Evolutionary conservation across 345 rosid genomes (phyloP).

Genomic region (Rhodomyrtus tomentosa): DNA sequence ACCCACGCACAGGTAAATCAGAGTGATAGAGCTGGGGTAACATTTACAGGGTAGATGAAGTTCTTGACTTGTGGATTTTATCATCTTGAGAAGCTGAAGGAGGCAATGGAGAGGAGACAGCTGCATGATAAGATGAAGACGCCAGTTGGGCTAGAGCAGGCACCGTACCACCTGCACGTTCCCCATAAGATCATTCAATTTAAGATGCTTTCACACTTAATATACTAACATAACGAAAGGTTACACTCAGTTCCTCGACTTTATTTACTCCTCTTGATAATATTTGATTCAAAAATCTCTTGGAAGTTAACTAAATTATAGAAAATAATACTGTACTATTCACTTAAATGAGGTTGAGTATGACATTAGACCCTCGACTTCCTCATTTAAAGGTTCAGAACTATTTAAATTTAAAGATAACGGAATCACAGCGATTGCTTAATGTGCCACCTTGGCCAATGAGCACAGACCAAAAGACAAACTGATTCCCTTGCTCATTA

Average conservation of each 20-base stretch:
- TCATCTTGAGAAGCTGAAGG: constrained; percentile 27
- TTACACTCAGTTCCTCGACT: not conserved
- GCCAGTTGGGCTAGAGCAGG: constrained; percentile 78
- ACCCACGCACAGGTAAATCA: not conserved
- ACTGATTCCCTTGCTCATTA: not conserved
- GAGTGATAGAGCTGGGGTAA: not conserved
- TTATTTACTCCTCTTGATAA: not conserved
- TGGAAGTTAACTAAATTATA: not conserved
- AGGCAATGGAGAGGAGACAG: constrained; percentile 26
- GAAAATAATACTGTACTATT: not conserved
- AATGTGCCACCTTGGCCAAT: not conserved
- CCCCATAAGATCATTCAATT: not conserved
- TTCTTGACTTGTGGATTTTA: constrained; percentile 44
- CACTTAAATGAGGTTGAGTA: not conserved
- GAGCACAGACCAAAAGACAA: not conserved
- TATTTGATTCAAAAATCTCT: not conserved
- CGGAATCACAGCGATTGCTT: not conserved
- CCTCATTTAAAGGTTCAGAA: not conserved
- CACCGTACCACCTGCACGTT: constrained; percentile 63
- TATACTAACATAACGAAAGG: not conserved
- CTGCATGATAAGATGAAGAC: constrained; percentile 72
- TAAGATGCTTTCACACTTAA: not conserved
- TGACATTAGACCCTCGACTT: not conserved
- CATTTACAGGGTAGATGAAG: constrained; percentile 37
- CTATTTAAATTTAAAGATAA: not conserved